Conservation (phyloP, 164 flowering plant genomes). For the Aristolochia californica region DNA sequence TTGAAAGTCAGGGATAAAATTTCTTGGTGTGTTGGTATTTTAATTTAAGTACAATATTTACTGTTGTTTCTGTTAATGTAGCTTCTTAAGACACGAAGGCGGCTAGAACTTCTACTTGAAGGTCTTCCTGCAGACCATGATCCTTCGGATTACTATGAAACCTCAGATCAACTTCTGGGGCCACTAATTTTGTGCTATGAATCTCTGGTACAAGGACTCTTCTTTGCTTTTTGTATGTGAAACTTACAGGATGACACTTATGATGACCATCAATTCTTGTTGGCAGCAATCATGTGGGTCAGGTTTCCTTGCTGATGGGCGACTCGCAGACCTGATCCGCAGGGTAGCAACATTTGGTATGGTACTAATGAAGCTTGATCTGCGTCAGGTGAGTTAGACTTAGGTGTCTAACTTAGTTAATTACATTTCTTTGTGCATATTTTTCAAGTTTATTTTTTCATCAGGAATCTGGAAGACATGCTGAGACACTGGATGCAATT, state of each 20-base stretch:
- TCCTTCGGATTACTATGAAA: constrained; percentile 68
- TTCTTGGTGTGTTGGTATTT: not conserved
- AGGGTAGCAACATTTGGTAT: constrained; percentile 90
- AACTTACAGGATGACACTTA: constrained; percentile 1
- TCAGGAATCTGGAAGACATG: constrained; percentile 91
- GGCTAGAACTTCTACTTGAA: constrained; percentile 79
- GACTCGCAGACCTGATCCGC: constrained; percentile 80
- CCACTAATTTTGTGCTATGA: constrained; percentile 80
- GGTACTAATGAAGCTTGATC: constrained; percentile 88
- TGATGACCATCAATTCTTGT: constrained; percentile 5
- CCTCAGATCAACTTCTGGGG: constrained; percentile 66
- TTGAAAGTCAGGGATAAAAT: no score
- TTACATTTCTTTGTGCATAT: no score
- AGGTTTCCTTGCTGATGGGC: constrained; percentile 89
- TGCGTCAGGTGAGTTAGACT: constrained; percentile 68
- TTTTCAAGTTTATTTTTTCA: not conserved
- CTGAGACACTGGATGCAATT: constrained; percentile 85
- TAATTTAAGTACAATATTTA: no score
- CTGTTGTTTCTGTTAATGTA: constrained; percentile 13
- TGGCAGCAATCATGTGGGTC: constrained; percentile 85
- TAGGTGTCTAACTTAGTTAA: not conserved
- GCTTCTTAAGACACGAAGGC: constrained; percentile 65
- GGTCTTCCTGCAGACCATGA: constrained; percentile 83
- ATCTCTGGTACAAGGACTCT: constrained; percentile 27
- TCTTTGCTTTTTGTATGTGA: constrained; percentile 1